Evolutionary conservation across 257 asterid species (phyloP).

Genomic region (Salvia miltiorrhiza): DNA sequence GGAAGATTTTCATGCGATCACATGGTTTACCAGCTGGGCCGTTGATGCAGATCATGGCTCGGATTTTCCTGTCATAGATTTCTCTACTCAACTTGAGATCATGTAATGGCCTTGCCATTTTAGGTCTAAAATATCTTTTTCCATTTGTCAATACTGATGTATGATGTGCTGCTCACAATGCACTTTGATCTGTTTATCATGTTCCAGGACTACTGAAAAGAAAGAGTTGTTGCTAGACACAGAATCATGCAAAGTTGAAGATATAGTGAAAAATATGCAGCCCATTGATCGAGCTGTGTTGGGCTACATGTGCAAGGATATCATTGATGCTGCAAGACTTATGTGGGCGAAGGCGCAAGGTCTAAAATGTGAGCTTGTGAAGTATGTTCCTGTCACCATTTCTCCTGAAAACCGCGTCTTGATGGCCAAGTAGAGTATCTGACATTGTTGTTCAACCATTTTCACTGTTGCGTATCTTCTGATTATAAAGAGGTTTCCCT

Average conservation of each 20-base stretch:
- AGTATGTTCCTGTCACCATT: slow-evolving; percentile 62
- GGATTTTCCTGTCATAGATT: slow-evolving; percentile 41
- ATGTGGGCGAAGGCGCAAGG: slow-evolving; percentile 63
- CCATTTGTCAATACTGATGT: not conserved
- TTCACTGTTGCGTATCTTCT: not conserved
- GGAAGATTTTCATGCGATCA: slow-evolving; percentile 78
- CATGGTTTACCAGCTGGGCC: slow-evolving; percentile 99
- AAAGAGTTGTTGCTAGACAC: slow-evolving; percentile 25
- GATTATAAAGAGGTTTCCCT: not conserved
- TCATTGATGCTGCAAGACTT: slow-evolving; percentile 72
- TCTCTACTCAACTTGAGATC: slow-evolving; percentile 36
- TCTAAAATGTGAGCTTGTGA: slow-evolving; percentile 56
- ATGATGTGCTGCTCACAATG: not conserved
- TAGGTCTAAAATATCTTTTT: not conserved
- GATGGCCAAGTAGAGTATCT: slow-evolving; percentile 40
- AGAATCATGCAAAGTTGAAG: slow-evolving; percentile 46
- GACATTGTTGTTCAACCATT: not conserved
- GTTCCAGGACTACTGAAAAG: slow-evolving; percentile 37
- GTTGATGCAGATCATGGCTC: slow-evolving; percentile 87
- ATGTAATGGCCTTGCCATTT: slow-evolving; percentile 22
- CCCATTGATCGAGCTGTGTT: slow-evolving; percentile 58
- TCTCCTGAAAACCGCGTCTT: slow-evolving; percentile 88
- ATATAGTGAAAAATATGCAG: slow-evolving; percentile 56
- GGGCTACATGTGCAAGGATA: slow-evolving; percentile 96
- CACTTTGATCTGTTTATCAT: not conserved